Percentiles rank a stretch among this genome's conserved stretches.
These are phyloP conservation scores for Tetrapisispora nanseiensis DNA, from an alignment of 805 yeast species.

Conservation along the genomic window DNA sequence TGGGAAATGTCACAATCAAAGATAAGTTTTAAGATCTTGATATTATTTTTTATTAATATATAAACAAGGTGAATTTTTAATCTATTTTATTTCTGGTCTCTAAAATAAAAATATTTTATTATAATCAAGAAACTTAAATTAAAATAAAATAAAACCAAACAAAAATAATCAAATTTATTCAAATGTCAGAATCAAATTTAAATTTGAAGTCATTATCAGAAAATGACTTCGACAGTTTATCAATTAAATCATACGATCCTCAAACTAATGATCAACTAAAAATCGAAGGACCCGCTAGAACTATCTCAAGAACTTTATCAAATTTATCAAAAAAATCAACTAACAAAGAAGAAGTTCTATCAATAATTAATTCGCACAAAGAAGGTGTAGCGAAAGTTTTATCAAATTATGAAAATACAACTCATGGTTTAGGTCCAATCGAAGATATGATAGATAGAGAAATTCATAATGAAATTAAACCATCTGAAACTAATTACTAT, in stretches of 20 bases:
- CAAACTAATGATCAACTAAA: not conserved
- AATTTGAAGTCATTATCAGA: not conserved
- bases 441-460: conserved; percentile 3
- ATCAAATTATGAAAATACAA: not conserved
- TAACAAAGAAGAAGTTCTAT: conserved; percentile 2
- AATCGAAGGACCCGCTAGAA: not conserved
- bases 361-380: conserved; percentile 1
- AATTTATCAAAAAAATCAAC: not conserved
- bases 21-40: too few species aligned
- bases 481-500: not conserved
- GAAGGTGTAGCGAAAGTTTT: conserved; percentile 3
- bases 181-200: not conserved
- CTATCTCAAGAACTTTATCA: not conserved
- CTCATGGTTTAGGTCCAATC: conserved; percentile 5
- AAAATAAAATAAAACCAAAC: not conserved
- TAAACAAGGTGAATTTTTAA: not conserved
- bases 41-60: too few species aligned
- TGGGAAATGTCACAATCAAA: too few species aligned
- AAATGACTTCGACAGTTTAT: not conserved
- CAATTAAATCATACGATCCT: not conserved
- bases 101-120: too few species aligned
- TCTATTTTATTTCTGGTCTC: too few species aligned
- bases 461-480: not conserved
- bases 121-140: too few species aligned
- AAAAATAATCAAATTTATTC: not conserved